Evolutionary conservation across 2,329 filamentous ascomycete genomes (phyloP).

Genomic region (Alternaria postmessia): DNA sequence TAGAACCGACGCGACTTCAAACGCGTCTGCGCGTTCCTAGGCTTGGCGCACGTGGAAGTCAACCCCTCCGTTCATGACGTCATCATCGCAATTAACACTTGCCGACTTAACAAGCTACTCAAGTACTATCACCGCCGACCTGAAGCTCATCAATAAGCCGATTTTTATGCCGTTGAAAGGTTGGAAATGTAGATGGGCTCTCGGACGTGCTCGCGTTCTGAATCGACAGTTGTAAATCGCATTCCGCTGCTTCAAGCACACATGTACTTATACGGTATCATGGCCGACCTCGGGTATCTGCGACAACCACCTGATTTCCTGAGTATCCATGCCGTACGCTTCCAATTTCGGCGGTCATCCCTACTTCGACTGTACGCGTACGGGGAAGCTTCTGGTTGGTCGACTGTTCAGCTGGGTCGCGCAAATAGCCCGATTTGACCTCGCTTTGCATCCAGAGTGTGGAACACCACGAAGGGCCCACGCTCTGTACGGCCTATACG

Average conservation of each 20-base stretch:
- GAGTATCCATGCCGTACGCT: neutral
- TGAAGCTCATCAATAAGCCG: neutral
- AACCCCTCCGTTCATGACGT: neutral
- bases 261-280: neutral
- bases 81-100: neutral
- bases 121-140: neutral
- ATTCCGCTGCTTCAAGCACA: neutral
- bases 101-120: no score
- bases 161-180: neutral
- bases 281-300: neutral
- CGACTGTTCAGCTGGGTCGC: neutral
- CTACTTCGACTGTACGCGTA: neutral
- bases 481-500: neutral
- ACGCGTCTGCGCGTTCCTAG: neutral
- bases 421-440: neutral
- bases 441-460: neutral
- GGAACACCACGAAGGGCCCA: neutral
- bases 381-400: neutral
- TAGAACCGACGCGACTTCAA: neutral
- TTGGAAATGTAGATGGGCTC: neutral
- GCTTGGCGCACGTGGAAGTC: neutral
- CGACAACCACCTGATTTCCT: neutral
- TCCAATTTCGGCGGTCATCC: neutral
- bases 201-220: neutral
- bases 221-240: neutral